Evolutionary conservation across 179 eudicot genomes (phyloP).

Genomic region (Sideroxylon spinosum): DNA sequence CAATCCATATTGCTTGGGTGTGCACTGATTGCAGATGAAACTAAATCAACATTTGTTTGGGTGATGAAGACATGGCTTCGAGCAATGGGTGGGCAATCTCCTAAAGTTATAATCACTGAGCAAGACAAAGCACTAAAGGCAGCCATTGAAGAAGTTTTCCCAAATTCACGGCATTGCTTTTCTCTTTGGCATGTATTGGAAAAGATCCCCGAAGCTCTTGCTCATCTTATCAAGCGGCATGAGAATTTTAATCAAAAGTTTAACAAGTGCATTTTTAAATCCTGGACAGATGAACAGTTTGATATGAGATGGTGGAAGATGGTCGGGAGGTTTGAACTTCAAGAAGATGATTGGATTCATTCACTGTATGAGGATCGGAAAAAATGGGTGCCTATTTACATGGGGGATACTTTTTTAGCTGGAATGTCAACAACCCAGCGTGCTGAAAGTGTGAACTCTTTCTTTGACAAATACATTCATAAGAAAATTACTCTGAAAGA

Average conservation of each 20-base stretch:
- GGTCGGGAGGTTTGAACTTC: conserved; percentile 44
- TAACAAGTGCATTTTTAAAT: conserved; percentile 53
- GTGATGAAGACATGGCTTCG: conserved; percentile 66
- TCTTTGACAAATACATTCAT: conserved; percentile 48
- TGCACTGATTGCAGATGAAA: conserved; percentile 66
- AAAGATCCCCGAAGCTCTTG: conserved; percentile 53
- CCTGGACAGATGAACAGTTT: conserved; percentile 55
- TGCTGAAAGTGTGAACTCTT: conserved; percentile 51
- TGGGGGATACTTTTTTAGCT: conserved; percentile 50
- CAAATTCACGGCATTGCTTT: conserved; percentile 53
- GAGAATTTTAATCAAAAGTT: conserved; percentile 46
- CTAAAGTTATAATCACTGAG: conserved; percentile 56
- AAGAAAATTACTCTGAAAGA: conserved; percentile 29
- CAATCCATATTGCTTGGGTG: conserved; percentile 75
- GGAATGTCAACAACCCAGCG: conserved; percentile 59
- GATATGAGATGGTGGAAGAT: conserved; percentile 66
- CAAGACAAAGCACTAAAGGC: conserved; percentile 44
- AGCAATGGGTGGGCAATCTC: conserved; percentile 65
- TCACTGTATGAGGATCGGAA: conserved; percentile 54
- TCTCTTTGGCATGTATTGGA: conserved; percentile 65
- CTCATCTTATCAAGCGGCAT: conserved; percentile 35
- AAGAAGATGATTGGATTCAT: conserved; percentile 50
- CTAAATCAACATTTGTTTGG: conserved; percentile 53
- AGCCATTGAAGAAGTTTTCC: conserved; percentile 52
- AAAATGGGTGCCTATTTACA: conserved; percentile 56